phyloP scores from a whole-genome alignment of 352 stramenopile species.

The Globisporangium canariense region DNA sequence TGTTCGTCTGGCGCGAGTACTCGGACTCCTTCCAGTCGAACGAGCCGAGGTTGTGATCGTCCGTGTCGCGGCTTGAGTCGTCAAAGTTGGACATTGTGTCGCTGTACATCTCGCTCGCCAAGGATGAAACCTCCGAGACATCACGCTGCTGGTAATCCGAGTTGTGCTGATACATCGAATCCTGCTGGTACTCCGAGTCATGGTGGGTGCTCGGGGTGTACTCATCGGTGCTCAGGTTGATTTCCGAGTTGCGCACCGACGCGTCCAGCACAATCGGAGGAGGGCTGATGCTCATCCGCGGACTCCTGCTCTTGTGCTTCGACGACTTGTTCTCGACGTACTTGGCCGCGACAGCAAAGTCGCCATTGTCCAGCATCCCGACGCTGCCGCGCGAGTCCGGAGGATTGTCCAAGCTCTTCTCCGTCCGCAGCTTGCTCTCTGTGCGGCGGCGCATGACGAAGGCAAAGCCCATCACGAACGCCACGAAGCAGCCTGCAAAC shows the following conservation, averaged over 20 bases:
- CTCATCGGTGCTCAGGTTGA: conserved; percentile 28
- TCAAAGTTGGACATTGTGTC: conserved; percentile 56
- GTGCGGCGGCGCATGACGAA: conserved; percentile 52
- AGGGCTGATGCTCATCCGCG: conserved; percentile 33
- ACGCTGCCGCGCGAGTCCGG: conserved; percentile 23
- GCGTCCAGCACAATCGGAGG: conserved; percentile 38
- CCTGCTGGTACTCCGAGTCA: conserved; percentile 8
- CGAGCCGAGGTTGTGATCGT: conserved; percentile 37
- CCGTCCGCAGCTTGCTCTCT: conserved; percentile 24
- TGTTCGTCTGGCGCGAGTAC: conserved; percentile 26
- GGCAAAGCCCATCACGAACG: conserved; percentile 26
- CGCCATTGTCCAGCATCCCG: conserved; percentile 40
- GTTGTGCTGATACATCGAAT: background rate
- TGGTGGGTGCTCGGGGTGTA: conserved; percentile 17
- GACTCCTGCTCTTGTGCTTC: conserved; percentile 34
- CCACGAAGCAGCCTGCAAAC: conserved; percentile 33
- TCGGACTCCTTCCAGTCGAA: conserved; percentile 50
- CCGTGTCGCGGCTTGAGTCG: conserved; percentile 36
- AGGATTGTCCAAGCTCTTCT: conserved; percentile 27
- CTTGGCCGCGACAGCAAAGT: conserved; percentile 19
- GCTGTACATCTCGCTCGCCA: conserved; percentile 37
- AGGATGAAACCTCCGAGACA: conserved; percentile 45
- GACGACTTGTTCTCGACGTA: conserved; percentile 51
- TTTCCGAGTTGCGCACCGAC: conserved; percentile 37
- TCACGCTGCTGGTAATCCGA: conserved; percentile 22